Evolutionary conservation across 2,329 filamentous ascomycete species (phyloP), one percentile per base, ranked within the genome.

Genomic region (Phialophora tarda): DNA sequence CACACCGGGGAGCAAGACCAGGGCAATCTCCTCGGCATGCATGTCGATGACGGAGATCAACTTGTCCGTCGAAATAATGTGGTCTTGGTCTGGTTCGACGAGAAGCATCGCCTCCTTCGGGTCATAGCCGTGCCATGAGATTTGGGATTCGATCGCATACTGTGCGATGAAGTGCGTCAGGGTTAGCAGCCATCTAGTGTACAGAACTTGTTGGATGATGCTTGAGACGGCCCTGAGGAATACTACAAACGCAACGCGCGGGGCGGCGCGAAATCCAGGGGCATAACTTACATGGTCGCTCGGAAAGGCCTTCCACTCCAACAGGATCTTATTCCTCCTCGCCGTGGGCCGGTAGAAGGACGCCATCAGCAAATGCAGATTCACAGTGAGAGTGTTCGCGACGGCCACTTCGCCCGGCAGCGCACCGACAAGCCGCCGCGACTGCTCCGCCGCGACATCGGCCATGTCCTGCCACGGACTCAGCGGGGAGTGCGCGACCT

Each of bases 261-360:
- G 30, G 30, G 1, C 8, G 12, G 14, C 50, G 50, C 75, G 59
- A 74, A 74, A 70, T 32, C 51, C 1, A 8, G 10, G 17, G 2
- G 26, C 10, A 12, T 51, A 12, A 75, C 84, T 72, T 82, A 89
- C 88, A 77, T 92, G 89, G 75, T 97, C 93, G 77, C 90, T 93
- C 0, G 93, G 93, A 71, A 97, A 97, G 0, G 93, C 92, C 75
- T 93, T 93, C 78, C 91, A 91, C 78, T 97, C 92, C 21, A 94
- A 83, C 62, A 96, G 90, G 68, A 96, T 90, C 80, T 94, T 95
- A 79, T 89, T 89, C 51, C 79, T 84, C 74, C 84, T 81, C 55
- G 81, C 3, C 0, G 84, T 89, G 0, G 92, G 92, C 61, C 81
- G 83, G 79, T 94, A 96, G 79, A 96, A 96, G 78, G 89, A 91